A percentile compares a stretch with the other conserved stretches of the same genome.
Evolutionary conservation across 192 early-diverging fungal species (phyloP).

Genomic region (Kappamyces sp.): DNA sequence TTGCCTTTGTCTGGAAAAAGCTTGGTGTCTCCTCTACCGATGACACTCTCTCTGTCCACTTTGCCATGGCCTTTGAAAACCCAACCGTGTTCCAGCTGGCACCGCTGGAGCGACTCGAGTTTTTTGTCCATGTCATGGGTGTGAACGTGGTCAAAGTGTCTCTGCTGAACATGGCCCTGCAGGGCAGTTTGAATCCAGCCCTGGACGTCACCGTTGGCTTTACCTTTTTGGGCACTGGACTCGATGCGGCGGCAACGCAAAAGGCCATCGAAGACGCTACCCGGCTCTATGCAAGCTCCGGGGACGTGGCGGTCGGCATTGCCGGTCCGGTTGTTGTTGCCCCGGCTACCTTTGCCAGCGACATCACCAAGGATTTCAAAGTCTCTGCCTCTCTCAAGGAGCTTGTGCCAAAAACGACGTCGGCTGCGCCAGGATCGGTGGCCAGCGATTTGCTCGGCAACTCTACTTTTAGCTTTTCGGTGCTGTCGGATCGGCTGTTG

Average conservation of each 20-base stretch:
- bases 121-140: conserved; percentile 25
- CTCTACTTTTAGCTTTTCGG: no score
- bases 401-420: no score
- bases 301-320: no score
- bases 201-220: conserved; percentile 26
- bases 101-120: conserved; percentile 18
- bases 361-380: no score
- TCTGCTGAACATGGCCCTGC: conserved; percentile 24
- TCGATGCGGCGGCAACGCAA: conserved; percentile 18
- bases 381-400: no score
- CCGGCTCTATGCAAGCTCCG: no score
- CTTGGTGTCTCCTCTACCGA: conserved; percentile 27
- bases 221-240: conserved; percentile 19
- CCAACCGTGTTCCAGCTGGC: conserved; percentile 24
- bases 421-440: no score
- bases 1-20: neutral
- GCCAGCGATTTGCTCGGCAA: no score
- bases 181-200: conserved; percentile 14
- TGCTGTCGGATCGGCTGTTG: no score
- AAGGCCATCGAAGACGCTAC: conserved; percentile 21
- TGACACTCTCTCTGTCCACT: conserved; percentile 17
- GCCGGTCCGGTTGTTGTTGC: no score
- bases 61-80: conserved; percentile 30
- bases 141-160: conserved; percentile 16
- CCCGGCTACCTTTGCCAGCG: no score